A percentile compares a stretch with the other conserved stretches of the same genome.
phyloP scores from a whole-genome alignment of 2,329 filamentous ascomycete genomes.

The Apiospora arundinis region DNA sequence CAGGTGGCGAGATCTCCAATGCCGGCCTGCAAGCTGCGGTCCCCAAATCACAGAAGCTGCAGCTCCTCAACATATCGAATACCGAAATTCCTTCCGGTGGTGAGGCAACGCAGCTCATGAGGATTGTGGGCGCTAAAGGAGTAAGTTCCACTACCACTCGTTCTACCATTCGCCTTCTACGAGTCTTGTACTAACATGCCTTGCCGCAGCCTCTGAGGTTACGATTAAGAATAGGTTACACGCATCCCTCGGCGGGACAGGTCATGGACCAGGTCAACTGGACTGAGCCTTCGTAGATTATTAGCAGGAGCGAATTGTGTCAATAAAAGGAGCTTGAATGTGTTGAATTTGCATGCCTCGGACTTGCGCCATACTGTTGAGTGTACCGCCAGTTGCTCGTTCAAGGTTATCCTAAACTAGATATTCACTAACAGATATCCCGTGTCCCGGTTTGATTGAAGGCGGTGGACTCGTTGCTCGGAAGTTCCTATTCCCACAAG shows the following conservation, averaged over 20 bases:
- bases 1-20: conserved; percentile 67
- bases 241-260: conserved; percentile 71
- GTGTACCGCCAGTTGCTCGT: neutral
- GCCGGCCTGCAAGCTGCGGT: conserved; percentile 94
- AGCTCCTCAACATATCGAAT: conserved; percentile 87
- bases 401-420: neutral
- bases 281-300: conserved; percentile 71
- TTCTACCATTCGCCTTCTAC: conserved; percentile 30
- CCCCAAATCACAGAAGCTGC: conserved; percentile 93
- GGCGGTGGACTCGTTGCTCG: too few relatives aligned
- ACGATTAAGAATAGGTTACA: conserved; percentile 83
- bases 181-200: conserved; percentile 27
- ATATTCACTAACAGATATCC: too few relatives aligned
- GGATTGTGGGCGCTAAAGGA: conserved; percentile 82
- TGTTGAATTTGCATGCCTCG: neutral
- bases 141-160: conserved; percentile 64
- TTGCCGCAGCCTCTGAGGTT: conserved; percentile 75
- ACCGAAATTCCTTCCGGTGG: conserved; percentile 76
- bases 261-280: conserved; percentile 96
- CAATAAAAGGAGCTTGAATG: conserved; percentile 10
- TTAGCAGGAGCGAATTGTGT: conserved; percentile 13
- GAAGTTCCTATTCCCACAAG: too few relatives aligned
- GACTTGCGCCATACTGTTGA: neutral
- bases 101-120: conserved; percentile 91
- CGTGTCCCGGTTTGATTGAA: too few relatives aligned